Conservation (phyloP, 1,284 basidiomycete genomes). For the Mycosarcoma maydis region DNA sequence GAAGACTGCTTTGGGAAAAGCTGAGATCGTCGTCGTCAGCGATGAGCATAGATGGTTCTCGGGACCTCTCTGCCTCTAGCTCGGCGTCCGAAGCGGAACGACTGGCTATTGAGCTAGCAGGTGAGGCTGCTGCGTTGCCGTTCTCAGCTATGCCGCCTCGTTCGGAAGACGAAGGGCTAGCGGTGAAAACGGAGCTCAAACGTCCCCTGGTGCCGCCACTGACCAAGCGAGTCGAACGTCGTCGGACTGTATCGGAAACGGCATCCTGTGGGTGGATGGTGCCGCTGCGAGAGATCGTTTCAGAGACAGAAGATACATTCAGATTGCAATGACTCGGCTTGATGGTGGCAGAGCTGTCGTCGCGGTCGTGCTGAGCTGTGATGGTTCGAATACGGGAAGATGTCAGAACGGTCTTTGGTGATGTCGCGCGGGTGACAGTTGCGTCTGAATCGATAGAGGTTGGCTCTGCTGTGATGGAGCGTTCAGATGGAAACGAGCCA, state of each 20-base stretch:
- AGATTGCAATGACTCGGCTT: slow-evolving; percentile 15
- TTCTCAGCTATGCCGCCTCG: neutral
- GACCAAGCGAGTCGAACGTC: slow-evolving; percentile 9
- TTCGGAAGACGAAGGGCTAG: slow-evolving; percentile 23
- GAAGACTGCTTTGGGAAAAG: slow-evolving; percentile 25
- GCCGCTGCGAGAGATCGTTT: neutral
- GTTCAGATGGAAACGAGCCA: slow-evolving; percentile 1
- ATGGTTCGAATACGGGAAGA: slow-evolving; percentile 1
- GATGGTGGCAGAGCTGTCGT: slow-evolving; percentile 48
- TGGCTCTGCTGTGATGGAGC: neutral
- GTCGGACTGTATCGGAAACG: slow-evolving; percentile 9
- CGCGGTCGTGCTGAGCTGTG: slow-evolving; percentile 23
- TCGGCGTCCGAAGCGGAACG: slow-evolving; percentile 9
- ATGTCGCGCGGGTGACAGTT: slow-evolving; percentile 27
- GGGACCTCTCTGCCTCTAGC: slow-evolving; percentile 24
- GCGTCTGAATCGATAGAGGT: slow-evolving; percentile 12
- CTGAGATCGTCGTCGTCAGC: slow-evolving; percentile 27
- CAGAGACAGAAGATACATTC: neutral
- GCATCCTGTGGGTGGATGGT: neutral
- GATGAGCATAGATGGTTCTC: slow-evolving; percentile 48
- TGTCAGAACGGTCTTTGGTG: slow-evolving; percentile 12
- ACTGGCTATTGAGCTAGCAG: slow-evolving; percentile 19
- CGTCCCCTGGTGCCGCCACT: slow-evolving; percentile 18
- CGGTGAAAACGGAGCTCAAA: slow-evolving; percentile 40
- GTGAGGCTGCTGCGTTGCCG: slow-evolving; percentile 11